Evolutionary conservation across 805 yeast species (phyloP).

Genomic region (Lachancea sp.): DNA sequence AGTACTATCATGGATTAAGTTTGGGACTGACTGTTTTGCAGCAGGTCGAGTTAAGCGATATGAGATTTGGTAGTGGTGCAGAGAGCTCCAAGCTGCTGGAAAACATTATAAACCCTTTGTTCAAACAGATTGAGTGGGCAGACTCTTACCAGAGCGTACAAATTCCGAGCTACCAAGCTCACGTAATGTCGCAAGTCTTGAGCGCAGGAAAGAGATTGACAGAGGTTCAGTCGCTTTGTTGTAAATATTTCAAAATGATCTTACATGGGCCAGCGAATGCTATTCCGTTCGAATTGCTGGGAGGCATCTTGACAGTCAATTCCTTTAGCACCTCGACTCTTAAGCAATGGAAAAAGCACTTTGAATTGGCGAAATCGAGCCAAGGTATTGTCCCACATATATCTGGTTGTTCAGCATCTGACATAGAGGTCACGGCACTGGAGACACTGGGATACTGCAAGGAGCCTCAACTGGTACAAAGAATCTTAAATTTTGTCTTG

Average conservation of each 20-base stretch:
- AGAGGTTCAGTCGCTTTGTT: slow-evolving; percentile 30
- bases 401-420: slow-evolving; percentile 10
- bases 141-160: slow-evolving; percentile 19
- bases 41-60: slow-evolving; percentile 12
- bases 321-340: slow-evolving; percentile 34
- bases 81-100: neutral
- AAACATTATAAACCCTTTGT: slow-evolving; percentile 14
- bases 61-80: slow-evolving; percentile 10
- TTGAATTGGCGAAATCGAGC: slow-evolving; percentile 47
- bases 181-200: slow-evolving; percentile 24
- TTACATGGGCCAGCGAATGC: slow-evolving; percentile 46
- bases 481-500: slow-evolving; percentile 50
- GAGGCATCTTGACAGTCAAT: slow-evolving; percentile 39
- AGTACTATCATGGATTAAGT: slow-evolving; percentile 25
- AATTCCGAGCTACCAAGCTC: slow-evolving; percentile 35
- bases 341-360: slow-evolving; percentile 54
- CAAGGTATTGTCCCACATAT: slow-evolving; percentile 37
- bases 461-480: slow-evolving; percentile 41
- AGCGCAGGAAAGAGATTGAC: slow-evolving; percentile 16
- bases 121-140: slow-evolving; percentile 36
- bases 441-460: slow-evolving; percentile 47
- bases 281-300: slow-evolving; percentile 47
- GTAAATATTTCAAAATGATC: slow-evolving; percentile 42
- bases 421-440: slow-evolving; percentile 49
- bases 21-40: slow-evolving; percentile 26